Percentiles rank a stretch among this genome's conserved stretches.
Conservation (phyloP, 495 filamentous ascomycete species). For the Cenococcum geophilum region DNA sequence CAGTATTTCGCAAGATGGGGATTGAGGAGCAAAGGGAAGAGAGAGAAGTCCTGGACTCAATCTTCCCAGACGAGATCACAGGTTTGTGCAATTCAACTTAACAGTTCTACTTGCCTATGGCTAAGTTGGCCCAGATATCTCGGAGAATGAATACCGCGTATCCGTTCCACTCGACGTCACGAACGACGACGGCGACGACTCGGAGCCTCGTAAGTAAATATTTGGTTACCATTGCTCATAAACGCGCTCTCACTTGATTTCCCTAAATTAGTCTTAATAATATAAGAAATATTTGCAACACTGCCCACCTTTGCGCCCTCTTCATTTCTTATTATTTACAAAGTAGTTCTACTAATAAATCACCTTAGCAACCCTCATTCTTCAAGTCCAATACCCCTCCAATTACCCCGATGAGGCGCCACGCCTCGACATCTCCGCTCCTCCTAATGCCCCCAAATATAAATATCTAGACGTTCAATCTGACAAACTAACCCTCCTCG, state of each 20-base stretch:
- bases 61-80: conserved; percentile 96
- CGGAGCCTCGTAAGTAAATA: conserved; percentile 44
- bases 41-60: conserved; percentile 93
- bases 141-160: conserved; percentile 78
- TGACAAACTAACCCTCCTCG: conserved; percentile 67
- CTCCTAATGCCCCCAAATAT: conserved; percentile 62
- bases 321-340: not conserved
- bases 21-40: conserved; percentile 92
- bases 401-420: conserved; percentile 84
- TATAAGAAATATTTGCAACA: too few relatives aligned
- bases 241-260: too few relatives aligned
- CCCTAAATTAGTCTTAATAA: too few relatives aligned
- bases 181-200: conserved; percentile 52
- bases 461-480: conserved; percentile 55
- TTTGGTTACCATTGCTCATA: not conserved
- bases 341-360: conserved; percentile 28
- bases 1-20: conserved; percentile 56
- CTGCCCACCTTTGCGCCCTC: too few relatives aligned
- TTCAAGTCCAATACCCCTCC: conserved; percentile 79
- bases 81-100: conserved; percentile 44
- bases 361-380: conserved; percentile 54
- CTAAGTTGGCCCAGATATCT: conserved; percentile 56
- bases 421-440: conserved; percentile 63
- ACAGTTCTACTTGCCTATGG: not conserved
- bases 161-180: conserved; percentile 69